Evolutionary conservation across 2,329 filamentous ascomycete genomes (phyloP), one percentile per base, ranked within the genome.

Genomic region (Ceratocystis papillata): DNA sequence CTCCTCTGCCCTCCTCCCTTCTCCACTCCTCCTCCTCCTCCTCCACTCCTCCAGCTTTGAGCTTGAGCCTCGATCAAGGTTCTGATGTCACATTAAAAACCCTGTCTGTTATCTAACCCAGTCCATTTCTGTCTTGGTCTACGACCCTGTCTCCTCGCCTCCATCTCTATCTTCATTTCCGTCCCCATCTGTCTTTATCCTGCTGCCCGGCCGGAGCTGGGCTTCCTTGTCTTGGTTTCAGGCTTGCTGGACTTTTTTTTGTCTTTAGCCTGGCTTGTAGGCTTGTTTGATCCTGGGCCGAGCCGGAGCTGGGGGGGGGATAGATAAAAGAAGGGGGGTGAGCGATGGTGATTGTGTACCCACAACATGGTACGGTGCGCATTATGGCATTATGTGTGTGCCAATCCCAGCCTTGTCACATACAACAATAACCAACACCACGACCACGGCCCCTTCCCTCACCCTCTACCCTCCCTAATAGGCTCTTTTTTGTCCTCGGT

Each of bases 41-140:
- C 22, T 25, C 25, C 50, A 12, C 17, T 20, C 22, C 8, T 5
- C 48, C 7, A 17, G 15, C 50, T 28, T 22, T 25, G 20, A 28
- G 50, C 25, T 30, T 55, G 50, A 25, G n/a, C 22, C 25, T 55
- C 20, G 50, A 55, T 25, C 50, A 55, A 55, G 20, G 50, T 22
- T 55, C 50, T 55, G 50, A 55, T 55, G 50, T 55, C 50, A 37
- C 33, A 30, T 55, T 20, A 48, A 20, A 48, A 48, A 20, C 45
- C 45, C 45, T 48, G 45, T 1, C 45, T 48, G 45, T 15, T 8
- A 20, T 48, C 12, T 48, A 20, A 17, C 17, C n/a, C 7, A 15
- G 45, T 20, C 45, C 5, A 5, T 5, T 8, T 20, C 7, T 48
- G 45, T 48, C 45, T 48, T 20, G 33, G 33, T 12, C n/a, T 20